Base-by-base conservation (phyloP, 768 basidiomycete genomes). In the Asterophora lycoperdoides region DNA sequence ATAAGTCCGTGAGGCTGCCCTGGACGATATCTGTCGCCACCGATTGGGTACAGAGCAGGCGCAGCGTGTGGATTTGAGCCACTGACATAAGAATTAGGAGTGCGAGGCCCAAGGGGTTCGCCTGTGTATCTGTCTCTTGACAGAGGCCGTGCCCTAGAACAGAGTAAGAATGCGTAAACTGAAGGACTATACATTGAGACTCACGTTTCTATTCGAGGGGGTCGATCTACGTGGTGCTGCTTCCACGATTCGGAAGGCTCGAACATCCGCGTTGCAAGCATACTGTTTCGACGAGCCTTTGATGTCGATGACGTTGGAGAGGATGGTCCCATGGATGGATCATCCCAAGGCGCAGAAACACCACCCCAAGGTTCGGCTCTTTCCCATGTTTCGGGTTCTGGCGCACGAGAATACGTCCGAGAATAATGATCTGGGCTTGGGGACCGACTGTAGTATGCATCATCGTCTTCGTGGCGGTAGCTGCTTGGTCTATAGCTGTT, bases 211-310 rank as follows among this genome's bases (percentile, higher is more conserved):
- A 63, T 60, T 54, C 73, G 68, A 56, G 35, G 33, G 28, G 51
- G 40, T n/a, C 73, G 71, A 57, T 81, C 78, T 41, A 58, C 58
- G 56, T 80, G 79, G 8, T 67, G 64, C 54, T 83, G 78, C 60
- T 82, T 85, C 86, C 87, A 88, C 28, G 70, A 66, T 15, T 84
- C 81, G 29, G 83, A 84, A 28, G 86, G 84, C 60, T 89, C 87
- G 59, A 88, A 81, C 72, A 81, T 78, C 54, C 83, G 73, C 51
- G 64, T 61, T 20, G 69, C 66, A 44, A 64, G 54, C 43, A 60
- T 57, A 19, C 62, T 65, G 38, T 72, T 69, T 37, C 67, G 65
- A 32, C 63, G 61, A 36, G 55, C 52, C 49, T 64, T 59, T 28
- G 60, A 56, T 17, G 50, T 53, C 14, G 64, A 59, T 5, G 64